Conservation (phyloP, 352 stramenopile genomes). For the Globisporangium emineosum region DNA sequence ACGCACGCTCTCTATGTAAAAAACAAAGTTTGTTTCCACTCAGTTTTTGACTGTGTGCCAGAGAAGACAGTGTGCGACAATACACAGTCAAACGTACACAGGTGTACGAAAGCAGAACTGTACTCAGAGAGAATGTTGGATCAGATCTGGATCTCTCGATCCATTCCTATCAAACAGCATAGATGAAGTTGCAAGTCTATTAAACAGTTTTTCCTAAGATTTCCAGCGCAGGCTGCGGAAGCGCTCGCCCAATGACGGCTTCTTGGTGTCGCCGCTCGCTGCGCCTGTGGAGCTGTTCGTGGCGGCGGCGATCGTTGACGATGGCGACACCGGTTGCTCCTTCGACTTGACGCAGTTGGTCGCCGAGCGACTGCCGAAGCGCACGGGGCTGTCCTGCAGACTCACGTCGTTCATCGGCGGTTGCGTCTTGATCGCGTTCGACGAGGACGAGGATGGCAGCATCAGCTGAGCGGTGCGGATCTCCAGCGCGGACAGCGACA, state of each 20-base stretch:
- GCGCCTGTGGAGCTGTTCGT: neutral
- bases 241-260: conserved; percentile 28
- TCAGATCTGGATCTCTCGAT: too few species aligned
- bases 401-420: conserved; percentile 19
- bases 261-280: conserved; percentile 14
- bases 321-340: neutral
- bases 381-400: conserved; percentile 19
- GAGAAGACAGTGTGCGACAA: too few species aligned
- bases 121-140: too few species aligned
- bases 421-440: neutral
- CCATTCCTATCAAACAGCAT: neutral
- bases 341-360: conserved; percentile 13
- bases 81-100: too few species aligned
- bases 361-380: conserved; percentile 14
- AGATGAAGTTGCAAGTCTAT: neutral
- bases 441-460: conserved; percentile 3
- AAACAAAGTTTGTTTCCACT: too few species aligned
- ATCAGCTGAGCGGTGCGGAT: conserved; percentile 11
- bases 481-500: conserved; percentile 18
- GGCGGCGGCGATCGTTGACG: neutral
- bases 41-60: too few species aligned
- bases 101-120: too few species aligned
- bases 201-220: neutral
- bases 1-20: conserved; percentile 4
- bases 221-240: conserved; percentile 36